A percentile compares a stretch with the other conserved stretches of the same genome.
These are phyloP conservation scores for Yueomyces sinensis DNA, from an alignment of 805 yeast species.

Conservation along the genomic window DNA sequence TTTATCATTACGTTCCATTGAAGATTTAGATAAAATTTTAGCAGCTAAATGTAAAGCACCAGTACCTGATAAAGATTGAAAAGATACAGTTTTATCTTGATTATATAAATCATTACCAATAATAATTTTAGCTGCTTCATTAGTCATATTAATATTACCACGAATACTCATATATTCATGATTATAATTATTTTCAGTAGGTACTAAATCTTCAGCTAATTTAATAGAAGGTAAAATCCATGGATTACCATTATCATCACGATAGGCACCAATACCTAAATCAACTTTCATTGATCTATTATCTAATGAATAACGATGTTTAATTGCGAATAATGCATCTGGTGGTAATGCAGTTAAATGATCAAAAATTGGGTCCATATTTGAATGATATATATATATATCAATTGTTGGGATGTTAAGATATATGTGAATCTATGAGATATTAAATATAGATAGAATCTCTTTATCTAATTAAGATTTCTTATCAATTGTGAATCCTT, in stretches of 20 bases:
- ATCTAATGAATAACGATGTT: slow-evolving; percentile 51
- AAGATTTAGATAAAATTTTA: slow-evolving; percentile 25
- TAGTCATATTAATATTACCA: slow-evolving; percentile 57
- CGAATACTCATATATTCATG: slow-evolving; percentile 84
- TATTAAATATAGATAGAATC: too few species aligned
- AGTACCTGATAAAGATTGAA: slow-evolving; percentile 90
- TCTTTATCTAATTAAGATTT: too few species aligned
- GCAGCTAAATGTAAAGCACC: slow-evolving; percentile 91
- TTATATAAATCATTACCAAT: slow-evolving; percentile 48
- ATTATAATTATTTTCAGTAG: slow-evolving; percentile 46
- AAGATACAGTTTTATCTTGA: slow-evolving; percentile 58
- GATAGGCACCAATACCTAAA: slow-evolving; percentile 87
- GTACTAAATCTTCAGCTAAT: slow-evolving; percentile 53
- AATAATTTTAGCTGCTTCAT: slow-evolving; percentile 61
- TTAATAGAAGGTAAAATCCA: slow-evolving; percentile 72
- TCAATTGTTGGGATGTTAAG: too few species aligned
- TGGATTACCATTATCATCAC: slow-evolving; percentile 80
- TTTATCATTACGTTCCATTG: slow-evolving; percentile 16
- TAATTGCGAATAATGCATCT: slow-evolving; percentile 77
- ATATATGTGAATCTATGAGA: too few species aligned
- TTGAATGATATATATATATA: too few species aligned
- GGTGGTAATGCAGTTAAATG: slow-evolving; percentile 58
- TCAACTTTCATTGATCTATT: slow-evolving; percentile 59
- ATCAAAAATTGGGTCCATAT: slow-evolving; percentile 26
- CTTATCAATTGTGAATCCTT: too few species aligned